Percentiles rank a stretch among this genome's conserved stretches.
phyloP scores from a whole-genome alignment of 495 filamentous ascomycete species.

The Hypomontagnella submonticulosa region DNA sequence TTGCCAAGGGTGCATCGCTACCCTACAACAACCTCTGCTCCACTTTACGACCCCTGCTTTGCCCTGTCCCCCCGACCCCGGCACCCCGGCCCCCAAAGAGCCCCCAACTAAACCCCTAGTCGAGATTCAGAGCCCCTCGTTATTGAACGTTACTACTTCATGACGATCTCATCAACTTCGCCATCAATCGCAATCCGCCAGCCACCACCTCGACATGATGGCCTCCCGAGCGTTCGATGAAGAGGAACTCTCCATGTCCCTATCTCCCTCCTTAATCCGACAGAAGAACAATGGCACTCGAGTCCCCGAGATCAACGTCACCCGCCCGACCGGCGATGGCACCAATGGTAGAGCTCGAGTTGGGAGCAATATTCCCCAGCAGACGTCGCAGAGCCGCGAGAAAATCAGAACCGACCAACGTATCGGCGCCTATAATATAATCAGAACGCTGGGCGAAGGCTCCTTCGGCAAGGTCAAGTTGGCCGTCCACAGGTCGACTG shows the following conservation, averaged over 20 bases:
- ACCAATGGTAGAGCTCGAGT: conserved; percentile 51
- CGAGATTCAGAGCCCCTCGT: conserved; percentile 39
- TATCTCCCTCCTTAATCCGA: conserved; percentile 73
- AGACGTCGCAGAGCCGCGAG: conserved; percentile 51
- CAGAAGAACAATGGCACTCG: conserved; percentile 53
- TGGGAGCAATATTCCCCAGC: conserved; percentile 45
- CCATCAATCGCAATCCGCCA: conserved; percentile 25
- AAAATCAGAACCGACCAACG: conserved; percentile 74
- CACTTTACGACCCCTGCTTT: conserved; percentile 13
- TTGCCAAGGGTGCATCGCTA: conserved; percentile 20
- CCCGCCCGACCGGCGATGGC: conserved; percentile 51
- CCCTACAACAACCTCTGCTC: conserved; percentile 15
- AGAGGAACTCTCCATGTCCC: conserved; percentile 91
- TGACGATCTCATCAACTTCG: conserved; percentile 42
- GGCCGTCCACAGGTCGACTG: conserved; percentile 87
- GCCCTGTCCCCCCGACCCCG: conserved; percentile 10
- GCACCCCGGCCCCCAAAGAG: conserved; percentile 25
- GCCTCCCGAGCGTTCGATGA: conserved; percentile 73
- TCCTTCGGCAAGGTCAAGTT: conserved; percentile 99
- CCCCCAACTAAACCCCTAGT: conserved; percentile 19
- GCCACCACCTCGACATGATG: conserved; percentile 55
- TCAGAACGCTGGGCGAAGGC: conserved; percentile 93
- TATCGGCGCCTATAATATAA: conserved; percentile 88
- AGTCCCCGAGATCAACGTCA: conserved; percentile 48
- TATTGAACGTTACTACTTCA: conserved; percentile 37